A percentile compares a stretch with the other conserved stretches of the same genome.
These are phyloP conservation scores for Phialophora verrucosa DNA, from an alignment of 2,329 filamentous ascomycete species.

Conservation along the genomic window DNA sequence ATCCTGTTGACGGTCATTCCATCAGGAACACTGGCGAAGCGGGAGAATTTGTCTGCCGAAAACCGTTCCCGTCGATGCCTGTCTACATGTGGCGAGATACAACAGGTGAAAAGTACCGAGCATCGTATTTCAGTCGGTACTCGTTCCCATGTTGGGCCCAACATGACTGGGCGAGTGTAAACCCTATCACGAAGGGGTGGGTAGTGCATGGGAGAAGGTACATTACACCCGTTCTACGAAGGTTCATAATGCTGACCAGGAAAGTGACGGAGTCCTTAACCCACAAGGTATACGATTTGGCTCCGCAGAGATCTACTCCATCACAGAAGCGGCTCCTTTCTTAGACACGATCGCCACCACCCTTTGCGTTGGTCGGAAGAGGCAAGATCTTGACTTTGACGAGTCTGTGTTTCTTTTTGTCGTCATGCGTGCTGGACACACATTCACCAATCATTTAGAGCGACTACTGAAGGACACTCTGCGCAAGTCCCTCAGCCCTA, in stretches of 20 bases:
- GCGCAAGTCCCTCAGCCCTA: slow-evolving; percentile 64
- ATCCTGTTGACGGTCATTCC: slow-evolving; percentile 24
- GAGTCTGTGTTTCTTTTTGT: slow-evolving; percentile 35
- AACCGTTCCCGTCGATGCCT: slow-evolving; percentile 77
- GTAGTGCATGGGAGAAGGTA: slow-evolving; percentile 47
- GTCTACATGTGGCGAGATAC: slow-evolving; percentile 64
- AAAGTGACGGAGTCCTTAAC: slow-evolving; percentile 76
- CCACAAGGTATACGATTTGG: slow-evolving; percentile 80
- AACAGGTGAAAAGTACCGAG: slow-evolving; percentile 60
- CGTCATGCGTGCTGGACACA: slow-evolving; percentile 10
- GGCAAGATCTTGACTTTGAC: slow-evolving; percentile 18
- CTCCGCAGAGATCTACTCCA: slow-evolving; percentile 77
- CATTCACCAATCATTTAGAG: slow-evolving; percentile 51
- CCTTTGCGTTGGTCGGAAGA: slow-evolving; percentile 28
- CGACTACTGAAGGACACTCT: slow-evolving; percentile 68
- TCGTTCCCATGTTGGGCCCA: slow-evolving; percentile 25
- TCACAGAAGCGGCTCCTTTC: slow-evolving; percentile 55
- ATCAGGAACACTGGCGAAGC: slow-evolving; percentile 58
- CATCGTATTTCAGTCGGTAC: slow-evolving; percentile 46
- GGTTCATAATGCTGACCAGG: slow-evolving; percentile 7
- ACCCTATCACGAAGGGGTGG: slow-evolving; percentile 67
- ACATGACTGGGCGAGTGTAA: slow-evolving; percentile 50
- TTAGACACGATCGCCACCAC: slow-evolving; percentile 11
- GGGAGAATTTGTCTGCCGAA: slow-evolving; percentile 75
- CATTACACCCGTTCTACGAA: background rate